phyloP scores from a whole-genome alignment of 148 eudicot genomes.

The Pharnaceum exiguum region DNA sequence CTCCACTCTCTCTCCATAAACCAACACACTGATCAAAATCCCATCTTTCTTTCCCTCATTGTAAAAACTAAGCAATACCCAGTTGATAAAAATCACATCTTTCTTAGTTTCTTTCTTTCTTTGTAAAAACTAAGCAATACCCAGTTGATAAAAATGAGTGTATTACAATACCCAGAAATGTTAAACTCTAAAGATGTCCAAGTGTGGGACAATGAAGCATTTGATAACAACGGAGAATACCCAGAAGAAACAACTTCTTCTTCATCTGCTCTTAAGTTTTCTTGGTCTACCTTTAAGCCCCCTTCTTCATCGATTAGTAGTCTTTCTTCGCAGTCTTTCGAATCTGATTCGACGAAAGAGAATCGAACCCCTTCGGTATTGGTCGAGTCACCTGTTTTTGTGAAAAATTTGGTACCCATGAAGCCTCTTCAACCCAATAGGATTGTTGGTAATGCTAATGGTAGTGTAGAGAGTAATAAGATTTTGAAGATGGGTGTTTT shows the following conservation, averaged over 20 bases:
- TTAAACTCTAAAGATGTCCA: slow-evolving; percentile 50
- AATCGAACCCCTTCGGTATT: slow-evolving; percentile 31
- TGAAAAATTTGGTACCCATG: slow-evolving; percentile 16
- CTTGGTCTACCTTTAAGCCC: slow-evolving; percentile 25
- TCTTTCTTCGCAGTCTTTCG: slow-evolving; percentile 33
- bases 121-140: background rate
- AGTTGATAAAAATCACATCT: background rate
- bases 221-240: slow-evolving; percentile 50
- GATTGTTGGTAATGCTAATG: slow-evolving; percentile 15
- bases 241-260: no score
- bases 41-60: background rate
- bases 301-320: slow-evolving; percentile 31
- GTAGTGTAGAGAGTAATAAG: slow-evolving; percentile 1
- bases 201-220: slow-evolving; percentile 78
- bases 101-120: background rate
- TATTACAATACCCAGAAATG: slow-evolving; percentile 33
- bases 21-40: no score
- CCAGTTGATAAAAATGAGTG: slow-evolving; percentile 15
- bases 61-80: background rate
- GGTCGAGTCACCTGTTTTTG: slow-evolving; percentile 23
- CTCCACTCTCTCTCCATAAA: no score
- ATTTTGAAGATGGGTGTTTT: slow-evolving; percentile 13
- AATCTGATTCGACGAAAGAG: slow-evolving; percentile 55
- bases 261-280: slow-evolving; percentile 7
- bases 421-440: slow-evolving; percentile 32